phyloP scores from a whole-genome alignment of 345 rosid species.

The Sonneratia caseolaris region DNA sequence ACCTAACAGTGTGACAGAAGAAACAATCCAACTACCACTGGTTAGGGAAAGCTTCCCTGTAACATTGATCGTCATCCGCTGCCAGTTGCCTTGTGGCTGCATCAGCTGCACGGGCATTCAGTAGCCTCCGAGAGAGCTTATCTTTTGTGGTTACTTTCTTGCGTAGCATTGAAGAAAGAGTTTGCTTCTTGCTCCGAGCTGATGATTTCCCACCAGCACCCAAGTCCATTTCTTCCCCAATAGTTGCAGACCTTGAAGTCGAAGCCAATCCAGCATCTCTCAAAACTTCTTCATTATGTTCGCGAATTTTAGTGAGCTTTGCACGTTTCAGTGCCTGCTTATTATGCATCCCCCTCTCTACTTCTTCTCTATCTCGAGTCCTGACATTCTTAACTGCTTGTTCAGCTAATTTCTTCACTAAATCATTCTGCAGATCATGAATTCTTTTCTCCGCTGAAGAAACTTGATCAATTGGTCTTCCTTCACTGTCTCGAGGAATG shows the following conservation, averaged over 20 bases:
- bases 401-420: constrained; percentile 50
- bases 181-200: constrained; percentile 44
- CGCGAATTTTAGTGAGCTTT: constrained; percentile 61
- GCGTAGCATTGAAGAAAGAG: constrained; percentile 49
- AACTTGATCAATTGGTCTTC: constrained; percentile 34
- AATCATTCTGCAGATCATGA: constrained; percentile 30
- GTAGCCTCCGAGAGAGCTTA: constrained; percentile 47
- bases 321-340: constrained; percentile 42
- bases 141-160: constrained; percentile 59
- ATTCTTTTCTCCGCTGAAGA: constrained; percentile 19
- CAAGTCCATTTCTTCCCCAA: constrained; percentile 32
- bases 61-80: constrained; percentile 43
- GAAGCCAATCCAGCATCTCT: constrained; percentile 76
- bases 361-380: constrained; percentile 43
- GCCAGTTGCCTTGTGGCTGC: constrained; percentile 37
- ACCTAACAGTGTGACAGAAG: background rate
- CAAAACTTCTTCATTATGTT: constrained; percentile 67
- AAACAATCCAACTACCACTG: constrained; percentile 46
- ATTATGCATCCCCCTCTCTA: constrained; percentile 44
- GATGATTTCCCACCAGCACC: constrained; percentile 18
- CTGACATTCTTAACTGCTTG: constrained; percentile 67
- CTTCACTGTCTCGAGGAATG: constrained; percentile 57
- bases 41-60: constrained; percentile 69
- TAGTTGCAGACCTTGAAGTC: constrained; percentile 47
- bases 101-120: constrained; percentile 40